Evolutionary conservation across 345 rosid genomes (phyloP).

Genomic region (Eucalyptus tenuipes): DNA sequence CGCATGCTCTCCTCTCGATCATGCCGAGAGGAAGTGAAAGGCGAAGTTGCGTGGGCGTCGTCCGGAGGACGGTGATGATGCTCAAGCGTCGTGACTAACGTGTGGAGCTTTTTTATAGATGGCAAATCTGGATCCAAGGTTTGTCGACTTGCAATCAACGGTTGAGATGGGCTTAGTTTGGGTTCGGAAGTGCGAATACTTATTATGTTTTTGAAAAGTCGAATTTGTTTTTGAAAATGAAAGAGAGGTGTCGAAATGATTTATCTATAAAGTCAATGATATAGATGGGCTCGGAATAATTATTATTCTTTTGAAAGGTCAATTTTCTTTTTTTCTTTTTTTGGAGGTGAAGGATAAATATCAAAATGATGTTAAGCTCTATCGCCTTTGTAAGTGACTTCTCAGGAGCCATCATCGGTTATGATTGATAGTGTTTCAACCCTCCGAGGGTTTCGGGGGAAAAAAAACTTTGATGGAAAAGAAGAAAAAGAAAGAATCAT

Average conservation of each 20-base stretch:
- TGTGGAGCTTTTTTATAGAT: background rate
- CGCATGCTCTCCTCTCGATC: background rate
- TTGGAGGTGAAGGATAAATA: background rate
- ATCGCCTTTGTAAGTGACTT: background rate
- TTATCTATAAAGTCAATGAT: background rate
- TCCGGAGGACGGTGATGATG: too few relatives aligned
- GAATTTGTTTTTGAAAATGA: too few relatives aligned
- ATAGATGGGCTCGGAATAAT: too few relatives aligned
- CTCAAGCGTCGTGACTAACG: background rate
- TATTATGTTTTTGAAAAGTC: too few relatives aligned
- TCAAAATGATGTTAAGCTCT: background rate
- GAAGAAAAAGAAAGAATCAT: background rate
- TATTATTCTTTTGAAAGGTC: too few relatives aligned
- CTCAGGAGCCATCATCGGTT: background rate
- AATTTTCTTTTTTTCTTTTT: rapidly evolving
- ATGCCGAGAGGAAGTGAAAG: background rate
- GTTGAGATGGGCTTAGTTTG: background rate
- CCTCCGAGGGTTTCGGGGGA: background rate
- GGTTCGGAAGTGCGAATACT: rapidly evolving
- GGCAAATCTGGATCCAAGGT: background rate
- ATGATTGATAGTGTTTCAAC: background rate
- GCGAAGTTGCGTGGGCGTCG: too few relatives aligned
- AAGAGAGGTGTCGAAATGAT: too few relatives aligned
- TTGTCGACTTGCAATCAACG: background rate
- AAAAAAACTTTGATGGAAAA: background rate